Evolutionary conservation across 2,329 filamentous ascomycete species (phyloP).

Genomic region (Paecilomyces sp.): DNA sequence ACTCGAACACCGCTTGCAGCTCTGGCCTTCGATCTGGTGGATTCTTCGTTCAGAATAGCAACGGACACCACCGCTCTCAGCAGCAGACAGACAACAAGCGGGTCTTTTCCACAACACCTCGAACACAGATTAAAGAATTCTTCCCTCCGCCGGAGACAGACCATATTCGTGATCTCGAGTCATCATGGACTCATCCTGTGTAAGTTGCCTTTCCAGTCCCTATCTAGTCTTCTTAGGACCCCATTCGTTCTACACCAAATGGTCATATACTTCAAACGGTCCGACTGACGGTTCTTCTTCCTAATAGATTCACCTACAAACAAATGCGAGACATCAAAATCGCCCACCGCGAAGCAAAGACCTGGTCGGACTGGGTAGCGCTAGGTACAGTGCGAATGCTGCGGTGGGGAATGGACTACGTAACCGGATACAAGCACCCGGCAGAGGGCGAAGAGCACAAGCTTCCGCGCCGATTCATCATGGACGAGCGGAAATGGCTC

Average conservation of each 20-base stretch:
- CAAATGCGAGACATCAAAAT: slow-evolving; percentile 70
- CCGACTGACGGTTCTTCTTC: slow-evolving; percentile 2
- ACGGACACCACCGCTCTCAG: not conserved
- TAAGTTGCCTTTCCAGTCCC: slow-evolving; percentile 15
- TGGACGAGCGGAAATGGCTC: slow-evolving; percentile 85
- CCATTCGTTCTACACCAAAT: not conserved
- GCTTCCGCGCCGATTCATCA: slow-evolving; percentile 56
- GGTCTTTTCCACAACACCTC: slow-evolving; percentile 31
- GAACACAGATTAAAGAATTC: slow-evolving; percentile 40
- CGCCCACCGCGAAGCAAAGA: slow-evolving; percentile 68
- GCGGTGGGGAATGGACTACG: slow-evolving; percentile 73
- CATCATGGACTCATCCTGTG: slow-evolving; percentile 63
- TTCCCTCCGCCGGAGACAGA: slow-evolving; percentile 54
- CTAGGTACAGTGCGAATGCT: slow-evolving; percentile 68
- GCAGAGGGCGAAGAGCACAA: slow-evolving; percentile 35
- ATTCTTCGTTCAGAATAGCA: slow-evolving; percentile 10
- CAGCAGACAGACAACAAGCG: slow-evolving; percentile 14
- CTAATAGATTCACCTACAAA: slow-evolving; percentile 58
- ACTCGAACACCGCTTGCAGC: slow-evolving; percentile 15
- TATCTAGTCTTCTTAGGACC: not conserved
- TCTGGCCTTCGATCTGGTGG: slow-evolving; percentile 16
- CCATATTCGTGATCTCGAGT: slow-evolving; percentile 55
- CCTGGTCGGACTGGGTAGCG: slow-evolving; percentile 70
- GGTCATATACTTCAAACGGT: not conserved
- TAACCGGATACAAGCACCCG: slow-evolving; percentile 73